phyloP scores from a whole-genome alignment of 139 green algal species.

The Pleodorina starrii region DNA sequence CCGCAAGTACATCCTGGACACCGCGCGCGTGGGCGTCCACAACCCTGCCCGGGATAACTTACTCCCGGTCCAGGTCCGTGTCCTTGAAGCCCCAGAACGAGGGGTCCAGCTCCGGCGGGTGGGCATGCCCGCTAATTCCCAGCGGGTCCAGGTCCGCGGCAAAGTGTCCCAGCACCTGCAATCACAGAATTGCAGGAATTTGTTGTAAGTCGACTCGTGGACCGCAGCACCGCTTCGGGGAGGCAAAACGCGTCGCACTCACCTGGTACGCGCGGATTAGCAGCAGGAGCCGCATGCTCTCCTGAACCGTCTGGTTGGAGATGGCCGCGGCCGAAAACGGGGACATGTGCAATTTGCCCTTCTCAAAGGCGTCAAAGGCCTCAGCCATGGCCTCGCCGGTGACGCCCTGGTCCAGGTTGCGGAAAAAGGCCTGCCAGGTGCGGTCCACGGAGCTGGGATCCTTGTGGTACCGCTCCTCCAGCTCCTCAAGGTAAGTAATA shows the following conservation, averaged over 20 bases:
- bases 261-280: constrained; percentile 97
- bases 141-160: constrained; percentile 94
- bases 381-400: constrained; percentile 88
- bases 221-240: no score
- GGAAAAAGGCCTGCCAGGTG: constrained; percentile 92
- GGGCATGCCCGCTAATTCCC: constrained; percentile 75
- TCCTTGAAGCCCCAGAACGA: constrained; percentile 95
- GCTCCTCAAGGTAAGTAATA: constrained; percentile 91
- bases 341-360: constrained; percentile 67
- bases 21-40: no score
- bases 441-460: constrained; percentile 90
- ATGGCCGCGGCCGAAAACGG: constrained; percentile 84
- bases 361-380: constrained; percentile 88
- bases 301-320: constrained; percentile 95
- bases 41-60: no score
- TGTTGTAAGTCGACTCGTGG: no score
- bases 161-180: constrained; percentile 85
- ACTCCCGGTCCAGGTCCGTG: constrained; percentile 95
- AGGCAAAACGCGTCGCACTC: no score
- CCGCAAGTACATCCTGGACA: no score
- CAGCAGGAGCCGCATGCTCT: constrained; percentile 93
- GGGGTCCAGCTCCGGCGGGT: constrained; percentile 87
- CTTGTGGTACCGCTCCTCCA: constrained; percentile 87
- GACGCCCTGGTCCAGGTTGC: constrained; percentile 84
- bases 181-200: neutral